Conservation (phyloP, 306 rosid species). For the Rosa rugosa region DNA sequence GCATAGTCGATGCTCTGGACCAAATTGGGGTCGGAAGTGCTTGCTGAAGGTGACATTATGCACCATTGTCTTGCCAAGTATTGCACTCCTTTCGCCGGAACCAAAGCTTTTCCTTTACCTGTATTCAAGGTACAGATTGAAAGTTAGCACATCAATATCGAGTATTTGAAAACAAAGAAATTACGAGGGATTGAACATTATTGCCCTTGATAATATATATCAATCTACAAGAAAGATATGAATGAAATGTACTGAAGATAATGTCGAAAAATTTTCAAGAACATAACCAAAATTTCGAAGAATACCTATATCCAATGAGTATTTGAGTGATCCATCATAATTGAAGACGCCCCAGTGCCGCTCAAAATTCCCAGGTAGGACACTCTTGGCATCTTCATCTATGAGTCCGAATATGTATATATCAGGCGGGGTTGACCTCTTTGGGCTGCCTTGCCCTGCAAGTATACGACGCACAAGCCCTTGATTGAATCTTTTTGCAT, state of each 20-base stretch:
- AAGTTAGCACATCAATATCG: not conserved
- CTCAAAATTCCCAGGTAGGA: conserved; percentile 81
- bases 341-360: conserved; percentile 91
- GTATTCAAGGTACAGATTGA: not conserved
- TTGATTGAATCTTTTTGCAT: conserved; percentile 78
- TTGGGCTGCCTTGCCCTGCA: conserved; percentile 65
- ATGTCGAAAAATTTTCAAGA: not conserved
- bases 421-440: conserved; percentile 59
- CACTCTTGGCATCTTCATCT: conserved; percentile 89
- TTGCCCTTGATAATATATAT: not conserved
- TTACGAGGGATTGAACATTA: too few species aligned
- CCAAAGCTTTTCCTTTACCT: conserved; percentile 49
- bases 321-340: conserved; percentile 71
- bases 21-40: conserved; percentile 47
- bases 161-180: too few species aligned
- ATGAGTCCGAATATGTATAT: conserved; percentile 62
- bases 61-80: conserved; percentile 79
- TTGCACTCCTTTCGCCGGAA: conserved; percentile 73
- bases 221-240: not conserved
- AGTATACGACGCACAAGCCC: conserved; percentile 58
- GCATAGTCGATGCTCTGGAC: conserved; percentile 52
- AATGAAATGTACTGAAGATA: not conserved
- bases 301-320: conserved; percentile 39
- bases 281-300: too few species aligned
- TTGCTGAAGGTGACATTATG: conserved; percentile 66